A percentile compares a stretch with the other conserved stretches of the same genome.
Conservation (phyloP, 306 rosid genomes). For the Casuarina equisetifolia region DNA sequence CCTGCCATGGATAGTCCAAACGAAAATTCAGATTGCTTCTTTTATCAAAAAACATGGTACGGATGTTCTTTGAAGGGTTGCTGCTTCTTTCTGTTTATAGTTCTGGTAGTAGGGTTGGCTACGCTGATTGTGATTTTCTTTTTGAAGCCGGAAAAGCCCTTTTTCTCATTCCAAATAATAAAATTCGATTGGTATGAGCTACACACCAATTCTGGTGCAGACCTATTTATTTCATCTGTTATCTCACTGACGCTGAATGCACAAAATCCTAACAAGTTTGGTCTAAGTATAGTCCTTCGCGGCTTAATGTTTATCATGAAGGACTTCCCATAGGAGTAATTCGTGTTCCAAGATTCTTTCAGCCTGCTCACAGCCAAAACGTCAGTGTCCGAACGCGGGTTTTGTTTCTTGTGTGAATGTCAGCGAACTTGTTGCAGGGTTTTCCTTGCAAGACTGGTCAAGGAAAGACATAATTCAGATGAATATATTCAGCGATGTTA, state of each 20-base stretch:
- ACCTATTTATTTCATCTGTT: conserved; percentile 42
- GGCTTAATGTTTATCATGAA: conserved; percentile 32
- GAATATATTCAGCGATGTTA: conserved; percentile 44
- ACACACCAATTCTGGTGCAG: conserved; percentile 22
- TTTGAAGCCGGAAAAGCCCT: conserved; percentile 41
- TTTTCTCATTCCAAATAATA: conserved; percentile 25
- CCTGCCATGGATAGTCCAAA: conserved; percentile 35
- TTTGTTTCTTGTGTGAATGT: conserved; percentile 35
- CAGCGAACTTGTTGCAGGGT: conserved; percentile 29
- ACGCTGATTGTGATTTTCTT: conserved; percentile 29
- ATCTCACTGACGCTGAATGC: conserved; percentile 42
- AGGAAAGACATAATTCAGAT: conserved; percentile 24
- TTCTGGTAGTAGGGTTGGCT: conserved; percentile 28
- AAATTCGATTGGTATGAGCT: conserved; percentile 31
- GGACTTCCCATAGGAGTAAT: conserved; percentile 40
- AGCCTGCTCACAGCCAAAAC: conserved; percentile 45
- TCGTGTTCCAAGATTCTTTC: conserved; percentile 48
- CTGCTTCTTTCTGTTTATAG: conserved; percentile 30
- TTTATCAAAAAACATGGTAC: conserved; percentile 8
- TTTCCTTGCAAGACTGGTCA: conserved; percentile 24
- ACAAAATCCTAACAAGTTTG: conserved; percentile 45
- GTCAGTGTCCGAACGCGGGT: conserved; percentile 37
- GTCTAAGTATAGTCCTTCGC: conserved; percentile 37
- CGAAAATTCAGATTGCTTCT: conserved; percentile 9
- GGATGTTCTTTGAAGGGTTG: conserved; percentile 37